Base-by-base conservation (phyloP, 164 flowering plant species). In the Nymphaea colorata region DNA sequence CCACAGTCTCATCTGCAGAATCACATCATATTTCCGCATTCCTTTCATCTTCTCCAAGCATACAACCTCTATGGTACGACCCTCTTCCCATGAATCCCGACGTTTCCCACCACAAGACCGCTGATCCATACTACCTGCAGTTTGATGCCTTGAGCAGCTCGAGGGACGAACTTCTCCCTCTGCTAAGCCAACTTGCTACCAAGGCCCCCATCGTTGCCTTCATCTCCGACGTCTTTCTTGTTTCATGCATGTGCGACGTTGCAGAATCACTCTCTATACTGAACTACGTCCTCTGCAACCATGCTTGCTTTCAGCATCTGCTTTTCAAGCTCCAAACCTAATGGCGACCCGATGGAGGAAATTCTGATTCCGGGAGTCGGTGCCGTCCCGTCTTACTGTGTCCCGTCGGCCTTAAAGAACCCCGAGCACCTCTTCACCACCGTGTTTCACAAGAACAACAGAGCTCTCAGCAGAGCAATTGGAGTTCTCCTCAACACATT, bases 401-500 rank as follows among this genome's bases (percentile, higher is more conserved):
- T 84, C 36, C 78, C 78, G 1, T 80, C 77, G 16, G 66, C 73
- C 8, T 73, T 79, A 3, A 62, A 71, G 4, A 67, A 77, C 36
- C 45, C 68, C 0, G 42, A 61, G 0, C 69, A 66, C 53, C 68
- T 74, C 36, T 75, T 82, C 64, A 70, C 70, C 12, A 59, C 68
- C 68, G 70, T 41, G 0, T 15, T 77, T 43, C 3, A 60, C 10
- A 64, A 55, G 6, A 79, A 77, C 18, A 77, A 78, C 3, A 17
- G 17, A n/a, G 69, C 43, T 6, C 43, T 84, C 36, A 17, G 62
- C 0, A 60, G 73, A 41, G 70, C 77, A 43, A 44, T 75, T 8
- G 86, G 89, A 11, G 71, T 84, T 36, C 44, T 85, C 6, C 41
- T 79, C 3, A 85, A 82, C 70, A 79, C 82, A 3, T 78, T 79